Evolutionary conservation across 2,329 filamentous ascomycete species (phyloP).

Genomic region (Phialophora verrucosa): DNA sequence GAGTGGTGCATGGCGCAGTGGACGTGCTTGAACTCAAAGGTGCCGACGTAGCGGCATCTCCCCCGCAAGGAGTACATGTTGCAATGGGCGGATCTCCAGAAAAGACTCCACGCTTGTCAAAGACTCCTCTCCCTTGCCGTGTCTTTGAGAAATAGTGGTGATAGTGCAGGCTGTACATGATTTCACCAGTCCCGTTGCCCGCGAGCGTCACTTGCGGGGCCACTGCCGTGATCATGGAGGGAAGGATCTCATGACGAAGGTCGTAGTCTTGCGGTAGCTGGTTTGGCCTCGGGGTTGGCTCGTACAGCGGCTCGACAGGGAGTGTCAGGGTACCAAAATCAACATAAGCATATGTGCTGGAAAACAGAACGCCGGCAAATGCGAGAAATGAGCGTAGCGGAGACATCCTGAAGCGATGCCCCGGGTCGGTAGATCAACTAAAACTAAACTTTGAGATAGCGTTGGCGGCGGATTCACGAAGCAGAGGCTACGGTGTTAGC

Average conservation of each 20-base stretch:
- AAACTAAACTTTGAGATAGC: constrained; percentile 2
- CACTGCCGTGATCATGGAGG: constrained; percentile 37
- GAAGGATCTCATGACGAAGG: constrained; percentile 32
- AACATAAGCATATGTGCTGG: constrained; percentile 27
- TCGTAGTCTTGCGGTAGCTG: constrained; percentile 31
- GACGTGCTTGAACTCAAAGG: constrained; percentile 9
- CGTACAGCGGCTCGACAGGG: constrained; percentile 20
- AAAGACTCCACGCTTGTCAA: constrained; percentile 36
- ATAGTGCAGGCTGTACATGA: constrained; percentile 36
- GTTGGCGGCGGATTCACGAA: background rate
- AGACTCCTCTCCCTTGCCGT: constrained; percentile 29
- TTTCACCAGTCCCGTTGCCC: constrained; percentile 31
- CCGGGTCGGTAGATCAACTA: background rate
- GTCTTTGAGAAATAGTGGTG: constrained; percentile 33
- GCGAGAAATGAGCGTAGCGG: constrained; percentile 17
- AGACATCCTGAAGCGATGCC: constrained; percentile 18
- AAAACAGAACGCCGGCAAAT: constrained; percentile 23
- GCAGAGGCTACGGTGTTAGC: background rate
- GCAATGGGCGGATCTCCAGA: constrained; percentile 32
- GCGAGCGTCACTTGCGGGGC: constrained; percentile 31
- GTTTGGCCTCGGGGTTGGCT: constrained; percentile 34
- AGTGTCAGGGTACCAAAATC: constrained; percentile 35
- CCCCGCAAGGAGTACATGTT: constrained; percentile 36
- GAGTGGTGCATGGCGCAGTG: constrained; percentile 25
- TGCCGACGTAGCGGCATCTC: constrained; percentile 11